Conservation (phyloP, 2,329 filamentous ascomycete genomes). For the Malbranchea zuffiana region DNA sequence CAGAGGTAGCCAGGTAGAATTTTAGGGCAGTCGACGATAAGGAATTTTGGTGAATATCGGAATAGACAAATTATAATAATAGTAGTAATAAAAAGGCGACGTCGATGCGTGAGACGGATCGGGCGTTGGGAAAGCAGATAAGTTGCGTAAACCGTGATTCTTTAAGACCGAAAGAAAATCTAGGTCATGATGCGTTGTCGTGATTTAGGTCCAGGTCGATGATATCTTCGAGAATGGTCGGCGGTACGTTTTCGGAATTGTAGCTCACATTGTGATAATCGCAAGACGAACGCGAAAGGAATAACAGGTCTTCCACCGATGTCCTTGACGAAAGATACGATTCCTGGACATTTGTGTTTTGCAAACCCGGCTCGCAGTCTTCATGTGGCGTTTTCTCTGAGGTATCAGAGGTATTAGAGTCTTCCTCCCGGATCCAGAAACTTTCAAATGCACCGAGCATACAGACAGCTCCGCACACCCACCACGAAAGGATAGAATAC, state of each 20-base stretch:
- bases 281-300: background rate
- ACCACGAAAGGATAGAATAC: constrained; percentile 86
- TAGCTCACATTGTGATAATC: background rate
- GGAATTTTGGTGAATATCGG: too few relatives aligned
- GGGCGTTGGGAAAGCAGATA: too few relatives aligned
- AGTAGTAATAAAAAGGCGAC: too few relatives aligned
- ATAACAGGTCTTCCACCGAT: background rate
- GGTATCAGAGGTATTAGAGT: constrained; percentile 15
- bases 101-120: too few relatives aligned
- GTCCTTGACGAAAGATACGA: background rate
- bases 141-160: too few relatives aligned
- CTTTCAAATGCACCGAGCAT: constrained; percentile 63
- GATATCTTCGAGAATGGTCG: background rate
- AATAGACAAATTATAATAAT: too few relatives aligned
- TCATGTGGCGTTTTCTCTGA: constrained; percentile 5
- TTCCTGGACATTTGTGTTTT: constrained; percentile 1
- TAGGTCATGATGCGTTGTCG: background rate
- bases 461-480: constrained; percentile 71
- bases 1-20: too few relatives aligned
- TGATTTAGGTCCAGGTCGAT: background rate
- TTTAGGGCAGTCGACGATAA: too few relatives aligned
- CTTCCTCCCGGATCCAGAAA: constrained; percentile 60
- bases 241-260: too few relatives aligned
- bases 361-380: constrained; percentile 6
- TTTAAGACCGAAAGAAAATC: too few relatives aligned